These are phyloP conservation scores for Sporisorium sorghi DNA, from an alignment of 1,284 basidiomycete genomes.

Conservation along the genomic window DNA sequence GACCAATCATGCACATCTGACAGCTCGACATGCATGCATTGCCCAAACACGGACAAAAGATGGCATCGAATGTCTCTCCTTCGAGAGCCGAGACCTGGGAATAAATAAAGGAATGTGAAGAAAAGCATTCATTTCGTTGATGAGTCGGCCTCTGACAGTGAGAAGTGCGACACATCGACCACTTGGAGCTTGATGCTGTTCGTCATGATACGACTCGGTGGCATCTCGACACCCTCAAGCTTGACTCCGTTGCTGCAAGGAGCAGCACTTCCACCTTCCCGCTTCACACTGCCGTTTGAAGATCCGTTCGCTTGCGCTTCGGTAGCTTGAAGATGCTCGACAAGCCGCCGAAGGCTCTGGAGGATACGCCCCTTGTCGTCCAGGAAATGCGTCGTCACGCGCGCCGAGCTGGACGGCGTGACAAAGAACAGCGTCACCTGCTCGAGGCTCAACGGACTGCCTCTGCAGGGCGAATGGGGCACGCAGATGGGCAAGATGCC, in stretches of 20 bases:
- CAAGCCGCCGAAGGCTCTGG: constrained; percentile 21
- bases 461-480: constrained; percentile 5
- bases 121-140: background rate
- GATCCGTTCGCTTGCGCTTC: background rate
- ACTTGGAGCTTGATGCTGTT: constrained; percentile 20
- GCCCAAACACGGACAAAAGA: too few relatives aligned
- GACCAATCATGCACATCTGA: constrained; percentile 26
- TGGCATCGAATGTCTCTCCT: too few relatives aligned
- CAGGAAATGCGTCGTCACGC: constrained; percentile 63
- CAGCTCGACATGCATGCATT: constrained; percentile 30
- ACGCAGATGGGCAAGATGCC: constrained; percentile 42
- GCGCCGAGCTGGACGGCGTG: constrained; percentile 58
- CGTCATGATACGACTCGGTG: background rate
- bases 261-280: background rate
- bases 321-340: constrained; percentile 4
- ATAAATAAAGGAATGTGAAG: background rate
- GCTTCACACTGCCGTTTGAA: background rate
- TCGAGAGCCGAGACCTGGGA: too few relatives aligned
- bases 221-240: background rate
- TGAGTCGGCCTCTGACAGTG: background rate
- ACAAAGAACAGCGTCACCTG: constrained; percentile 55
- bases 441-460: background rate
- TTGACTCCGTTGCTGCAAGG: background rate
- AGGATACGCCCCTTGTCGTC: constrained; percentile 57
- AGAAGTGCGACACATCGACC: constrained; percentile 14